Base-by-base conservation (phyloP, 768 basidiomycete genomes). In the Crepidotus variabilis region DNA sequence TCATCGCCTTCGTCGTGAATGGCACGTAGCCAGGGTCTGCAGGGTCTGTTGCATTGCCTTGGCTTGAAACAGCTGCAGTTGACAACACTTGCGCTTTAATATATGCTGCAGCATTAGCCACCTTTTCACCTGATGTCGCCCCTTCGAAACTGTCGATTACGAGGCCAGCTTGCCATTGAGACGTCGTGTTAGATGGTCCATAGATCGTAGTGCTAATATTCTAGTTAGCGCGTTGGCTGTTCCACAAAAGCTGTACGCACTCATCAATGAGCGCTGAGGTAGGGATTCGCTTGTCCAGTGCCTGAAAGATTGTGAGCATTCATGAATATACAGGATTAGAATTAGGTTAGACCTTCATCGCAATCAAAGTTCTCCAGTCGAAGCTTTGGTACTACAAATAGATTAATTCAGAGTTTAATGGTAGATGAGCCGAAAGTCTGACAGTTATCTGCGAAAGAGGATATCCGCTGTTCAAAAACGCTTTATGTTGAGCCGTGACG, bases 331-430 rank as follows among this genome's bases (percentile, higher is more conserved):
- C 43, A n/a, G n/a, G n/a, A n/a, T 18, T 18, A 24, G 23, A 23
- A 6, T 13, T 16, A 23, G 50, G 49, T 34, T 60, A n/a, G 59
- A 80, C 84, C 79, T 87, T 88, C 86, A 91, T 90, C 21, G 72
- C 78, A 50, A 88, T 67, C 13, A 92, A 67, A 13, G 88, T 85
- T 62, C 89, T 77, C 90, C 91, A 92, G 66, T 90, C 86, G 62
- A 91, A 90, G 62, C 87, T 88, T 73, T 93, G 88, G 60, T 82
- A 89, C 88, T 90, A 60, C 6, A 21, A 47, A 53, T 28, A 7
- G 18, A 48, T 32, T 9, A n/a, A 23, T 8, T 24, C 39, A 8
- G 3, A 39, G 3, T 36, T 52, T 23, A 2, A 10, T 18, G 48
- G 20, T 28, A 6, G 16, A 8, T 6, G n/a, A 32, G 1, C 20